Evolutionary conservation across 2,329 filamentous ascomycete species (phyloP), one percentile per base, ranked within the genome.

Genomic region (Colletotrichum simmondsii): DNA sequence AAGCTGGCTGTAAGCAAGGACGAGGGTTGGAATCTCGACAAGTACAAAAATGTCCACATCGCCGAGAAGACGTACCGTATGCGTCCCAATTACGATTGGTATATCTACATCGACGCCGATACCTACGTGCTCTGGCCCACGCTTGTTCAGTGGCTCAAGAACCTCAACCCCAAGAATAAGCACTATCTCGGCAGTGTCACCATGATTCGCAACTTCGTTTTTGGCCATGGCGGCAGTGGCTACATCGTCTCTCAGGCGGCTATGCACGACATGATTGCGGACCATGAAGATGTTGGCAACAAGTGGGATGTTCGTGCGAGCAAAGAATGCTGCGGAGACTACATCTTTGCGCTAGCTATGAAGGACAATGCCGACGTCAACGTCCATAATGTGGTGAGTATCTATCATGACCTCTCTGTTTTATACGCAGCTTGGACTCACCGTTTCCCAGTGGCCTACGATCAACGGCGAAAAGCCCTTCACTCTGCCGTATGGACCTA

Each of bases 41-140:
- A 90, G 80, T 91, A 90, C 82, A 91, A 91, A 80, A 90, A 90
- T 77, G 82, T 90, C 58, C 89, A 90, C 77, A 90, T 91, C 77
- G 85, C 88, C 14, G 86, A 89, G 79, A 88, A 89, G 80, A 79
- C 87, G 0, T 90, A 86, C 75, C 77, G 80, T 28, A 79, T 87
- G 79, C 84, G 85, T 10, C 88, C 89, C 11, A 77, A 83, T 69
- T 86, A 86, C 69, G 87, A 90, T 75, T 91, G 89, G 89, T 91
- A 90, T 76, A 78, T 91, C 16, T 91, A 89, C 74, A 83, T 91
- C 73, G 89, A 91, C 65, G 87, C 88, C 62, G 89, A 91, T 77
- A 89, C 88, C 10, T 91, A 90, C 75, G 83, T 90, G 12, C 80
- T 89, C 53, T 89, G 88, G 86, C 81, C 85, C 16, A 89, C 87